Evolutionary conservation across 2,329 filamentous ascomycete species (phyloP), one percentile per base, ranked within the genome.

Genomic region (Graphium sp.): DNA sequence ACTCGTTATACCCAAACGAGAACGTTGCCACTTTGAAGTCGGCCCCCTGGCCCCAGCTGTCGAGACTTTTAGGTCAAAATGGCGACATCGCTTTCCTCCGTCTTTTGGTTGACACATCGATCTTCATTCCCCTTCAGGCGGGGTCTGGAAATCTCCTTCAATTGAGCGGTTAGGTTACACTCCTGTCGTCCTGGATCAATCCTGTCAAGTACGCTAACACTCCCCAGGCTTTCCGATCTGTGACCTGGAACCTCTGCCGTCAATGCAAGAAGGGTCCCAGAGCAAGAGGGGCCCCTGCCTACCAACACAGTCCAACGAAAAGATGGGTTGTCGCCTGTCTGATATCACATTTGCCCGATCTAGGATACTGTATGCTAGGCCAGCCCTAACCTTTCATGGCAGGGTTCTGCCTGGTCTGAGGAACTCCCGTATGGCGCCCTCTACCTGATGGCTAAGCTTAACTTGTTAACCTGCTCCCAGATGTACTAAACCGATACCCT

Each of bases 311-410:
- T n/a, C n/a, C 24, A n/a, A 18, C 19, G 24, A 11, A 11, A 16
- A 17, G 4, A 18, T 17, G 14, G 14, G 22, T 21, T 15, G 20
- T 26, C 15, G 32, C 12, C 2, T 16, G 12, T 22, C 11, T 22
- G 66, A 71, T 11, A 83, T 95, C 32, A 54, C 59, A 2, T 77
- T 98, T 41, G 69, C 85, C 26, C 74, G 85, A 34, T 83, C 70
- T 43, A 72, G 83, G 13, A 91, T 94, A 60, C 62, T 95, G 28
- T 95, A 94, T 50, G 77, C 80, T 14, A 74, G 72, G 39, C 70
- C 83, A 13, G 63, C 68, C 2, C 55, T 85, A 18, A 87, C 77
- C 41, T 59, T 69, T 3, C 67, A 66, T 39, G 75, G 78, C 4
- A 51, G 60, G 7, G 64, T 89, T 6, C 64, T 69, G 12, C 75